Evolutionary conservation across 768 basidiomycete species (phyloP), one percentile per base, ranked within the genome.

Genomic region (Sarcomyxa edulis): DNA sequence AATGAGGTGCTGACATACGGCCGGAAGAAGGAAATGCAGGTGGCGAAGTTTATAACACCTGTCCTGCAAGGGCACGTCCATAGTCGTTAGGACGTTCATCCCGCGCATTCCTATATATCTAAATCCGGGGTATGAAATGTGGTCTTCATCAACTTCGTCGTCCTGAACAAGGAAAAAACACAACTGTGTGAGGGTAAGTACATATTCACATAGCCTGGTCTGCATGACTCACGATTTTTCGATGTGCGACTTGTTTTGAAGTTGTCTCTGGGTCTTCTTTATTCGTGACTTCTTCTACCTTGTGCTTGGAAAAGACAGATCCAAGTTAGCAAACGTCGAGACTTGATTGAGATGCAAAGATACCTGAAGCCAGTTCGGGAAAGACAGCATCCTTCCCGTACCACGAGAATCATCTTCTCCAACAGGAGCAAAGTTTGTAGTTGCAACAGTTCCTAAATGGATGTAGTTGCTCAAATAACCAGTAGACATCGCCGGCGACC

Each of bases 361-460:
- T 12, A 36, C 36, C 35, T 42, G 41, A 1, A 42, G 10, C 41
- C 41, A 42, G 5, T 42, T 42, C 2, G 41, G 41, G 25, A 42
- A 42, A 6, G 41, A 42, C 12, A 42, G 16, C 20, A 42, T 42
- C 4, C 41, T 20, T 14, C 41, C 41, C 5, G 41, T 42, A 1
- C 18, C 19, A 28, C 26, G 41, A 12, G 18, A 5, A 15, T 35
- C 19, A 12, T 6, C 9, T 6, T 19, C 14, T 12, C 9, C 6
- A 14, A 16, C 9, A 9, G 19, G 14, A 21, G 34, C 34, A 12
- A 23, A 35, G 14, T 23, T 23, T 8, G 21, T 19, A 8, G 21
- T 18, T 21, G 21, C 14, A 14, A 19, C 16, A 35, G 21, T 35
- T 19, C 34, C 34, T 9, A 35, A 12, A 21, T 21, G n/a, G n/a